Conservation (phyloP, 2,329 filamentous ascomycete species). For the Hortaea werneckii region DNA sequence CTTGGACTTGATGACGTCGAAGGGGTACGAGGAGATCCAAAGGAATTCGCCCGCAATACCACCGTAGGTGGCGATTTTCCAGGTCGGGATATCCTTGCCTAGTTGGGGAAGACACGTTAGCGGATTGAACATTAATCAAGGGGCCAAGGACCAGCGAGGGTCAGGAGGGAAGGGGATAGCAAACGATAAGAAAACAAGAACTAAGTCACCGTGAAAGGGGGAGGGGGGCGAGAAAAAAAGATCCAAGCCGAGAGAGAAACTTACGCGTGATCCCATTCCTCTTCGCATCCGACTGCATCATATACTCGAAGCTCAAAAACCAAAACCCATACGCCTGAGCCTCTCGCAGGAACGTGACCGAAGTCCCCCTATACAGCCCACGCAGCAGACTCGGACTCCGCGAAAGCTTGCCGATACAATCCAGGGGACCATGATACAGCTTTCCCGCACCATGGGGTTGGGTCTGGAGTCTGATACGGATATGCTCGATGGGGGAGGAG, state of each 20-base stretch:
- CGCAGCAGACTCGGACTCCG: constrained; percentile 55
- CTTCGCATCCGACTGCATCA: constrained; percentile 82
- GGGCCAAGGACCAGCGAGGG: too few species aligned
- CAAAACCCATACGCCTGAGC: constrained; percentile 90
- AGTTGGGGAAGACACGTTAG: too few species aligned
- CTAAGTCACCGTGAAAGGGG: too few species aligned
- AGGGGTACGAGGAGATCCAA: constrained; percentile 87
- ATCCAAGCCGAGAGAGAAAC: too few species aligned
- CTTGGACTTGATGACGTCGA: constrained; percentile 98
- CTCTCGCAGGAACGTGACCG: constrained; percentile 78
- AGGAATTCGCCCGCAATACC: constrained; percentile 87
- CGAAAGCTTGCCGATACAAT: constrained; percentile 80
- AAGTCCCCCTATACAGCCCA: constrained; percentile 78
- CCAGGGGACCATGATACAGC: constrained; percentile 74
- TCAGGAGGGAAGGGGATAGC: too few species aligned
- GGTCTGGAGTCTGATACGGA: constrained; percentile 90
- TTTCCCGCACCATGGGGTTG: constrained; percentile 76
- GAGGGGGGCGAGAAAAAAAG: too few species aligned
- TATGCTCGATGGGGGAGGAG: constrained; percentile 89
- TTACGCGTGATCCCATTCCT: constrained; percentile 64
- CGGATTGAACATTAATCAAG: too few species aligned
- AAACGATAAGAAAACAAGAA: too few species aligned
- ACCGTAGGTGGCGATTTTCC: constrained; percentile 86
- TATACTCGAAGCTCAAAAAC: constrained; percentile 90
- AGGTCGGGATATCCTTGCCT: constrained; percentile 58